Evolutionary conservation across 1,284 basidiomycete species (phyloP).

Genomic region (Tilletiopsis washingtonensis): DNA sequence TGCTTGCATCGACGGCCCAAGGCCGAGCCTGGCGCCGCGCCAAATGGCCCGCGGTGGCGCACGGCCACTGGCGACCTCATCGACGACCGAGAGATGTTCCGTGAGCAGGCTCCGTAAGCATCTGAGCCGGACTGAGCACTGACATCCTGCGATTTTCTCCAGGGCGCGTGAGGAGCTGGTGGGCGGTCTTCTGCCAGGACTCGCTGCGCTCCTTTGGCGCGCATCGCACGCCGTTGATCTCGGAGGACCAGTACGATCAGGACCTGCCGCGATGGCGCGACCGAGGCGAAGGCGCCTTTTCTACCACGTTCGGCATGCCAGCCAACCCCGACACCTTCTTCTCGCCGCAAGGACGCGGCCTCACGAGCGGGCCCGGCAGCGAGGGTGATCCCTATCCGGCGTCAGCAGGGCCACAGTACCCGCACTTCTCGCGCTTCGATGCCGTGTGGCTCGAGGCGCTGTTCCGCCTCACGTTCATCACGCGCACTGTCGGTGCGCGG

Average conservation of each 20-base stretch:
- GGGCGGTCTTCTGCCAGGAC: not conserved
- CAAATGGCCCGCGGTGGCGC: not conserved
- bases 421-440: conserved; percentile 2
- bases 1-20: not conserved
- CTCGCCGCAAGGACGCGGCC: not conserved
- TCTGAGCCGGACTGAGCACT: not conserved
- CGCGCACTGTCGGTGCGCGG: not conserved
- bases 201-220: not conserved
- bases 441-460: not conserved
- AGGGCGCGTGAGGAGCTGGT: not conserved
- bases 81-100: not conserved
- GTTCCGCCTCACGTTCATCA: conserved; percentile 1
- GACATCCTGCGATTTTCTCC: no score
- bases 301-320: not conserved
- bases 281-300: not conserved
- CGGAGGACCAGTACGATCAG: conserved; percentile 1
- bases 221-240: not conserved
- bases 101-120: not conserved
- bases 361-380: not conserved
- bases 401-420: not conserved
- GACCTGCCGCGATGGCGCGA: conserved; percentile 1
- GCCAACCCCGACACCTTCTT: not conserved
- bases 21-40: not conserved
- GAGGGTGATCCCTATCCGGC: not conserved
- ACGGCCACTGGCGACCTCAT: not conserved